A percentile compares a stretch with the other conserved stretches of the same genome.
These are phyloP conservation scores for Solanum sejunctum DNA, from an alignment of 257 asterid genomes.

Conservation along the genomic window DNA sequence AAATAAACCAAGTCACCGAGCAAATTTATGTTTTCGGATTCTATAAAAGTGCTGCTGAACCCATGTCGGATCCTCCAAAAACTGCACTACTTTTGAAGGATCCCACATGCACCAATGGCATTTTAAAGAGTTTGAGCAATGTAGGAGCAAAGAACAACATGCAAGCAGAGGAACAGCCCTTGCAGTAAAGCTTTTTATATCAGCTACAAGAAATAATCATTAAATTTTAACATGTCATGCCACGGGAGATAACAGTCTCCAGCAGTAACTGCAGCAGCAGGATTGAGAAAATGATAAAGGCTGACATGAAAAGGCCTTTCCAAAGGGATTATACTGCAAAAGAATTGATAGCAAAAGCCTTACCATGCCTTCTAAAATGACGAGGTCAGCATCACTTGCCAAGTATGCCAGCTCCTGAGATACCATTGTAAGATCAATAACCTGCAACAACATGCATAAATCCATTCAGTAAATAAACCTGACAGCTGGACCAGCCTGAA, in stretches of 20 bases:
- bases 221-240: neutral
- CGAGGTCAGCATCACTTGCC: conserved; percentile 83
- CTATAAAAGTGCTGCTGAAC: neutral
- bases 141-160: neutral
- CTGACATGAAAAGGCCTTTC: neutral
- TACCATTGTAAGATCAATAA: conserved; percentile 72
- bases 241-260: neutral
- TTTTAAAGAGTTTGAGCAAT: neutral
- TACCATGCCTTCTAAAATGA: conserved; percentile 98
- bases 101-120: neutral
- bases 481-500: neutral
- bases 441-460: conserved; percentile 26
- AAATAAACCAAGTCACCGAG: neutral
- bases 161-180: neutral
- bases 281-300: neutral
- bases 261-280: neutral
- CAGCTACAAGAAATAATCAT: neutral
- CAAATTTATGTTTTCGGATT: neutral
- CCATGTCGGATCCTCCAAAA: neutral
- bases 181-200: neutral
- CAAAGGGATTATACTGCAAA: neutral
- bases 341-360: neutral
- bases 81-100: neutral
- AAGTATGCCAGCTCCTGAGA: conserved; percentile 92
- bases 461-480: neutral